phyloP scores from a whole-genome alignment of 768 basidiomycete species.

The Termitomyces sp. region DNA sequence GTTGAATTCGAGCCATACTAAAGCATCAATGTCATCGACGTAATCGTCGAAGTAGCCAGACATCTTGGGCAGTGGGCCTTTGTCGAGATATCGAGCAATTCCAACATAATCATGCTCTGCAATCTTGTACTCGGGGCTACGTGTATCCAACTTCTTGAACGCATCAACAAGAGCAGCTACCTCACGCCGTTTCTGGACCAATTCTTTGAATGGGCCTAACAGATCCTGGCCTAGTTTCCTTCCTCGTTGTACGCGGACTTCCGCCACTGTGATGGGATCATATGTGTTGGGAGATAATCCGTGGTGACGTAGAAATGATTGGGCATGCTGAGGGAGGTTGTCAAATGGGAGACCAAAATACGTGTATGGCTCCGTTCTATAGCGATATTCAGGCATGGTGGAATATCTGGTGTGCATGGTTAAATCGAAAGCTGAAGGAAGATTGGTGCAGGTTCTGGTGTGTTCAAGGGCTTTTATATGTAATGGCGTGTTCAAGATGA shows the following conservation, averaged over 20 bases:
- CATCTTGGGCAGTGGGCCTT: neutral
- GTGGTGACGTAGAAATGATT: neutral
- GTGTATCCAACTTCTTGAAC: neutral
- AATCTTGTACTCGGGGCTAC: neutral
- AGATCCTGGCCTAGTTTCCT: neutral
- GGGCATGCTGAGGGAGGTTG: neutral
- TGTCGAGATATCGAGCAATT: neutral
- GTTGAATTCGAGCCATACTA: neutral
- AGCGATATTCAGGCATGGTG: neutral
- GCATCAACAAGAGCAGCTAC: neutral
- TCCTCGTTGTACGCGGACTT: neutral
- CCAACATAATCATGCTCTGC: neutral
- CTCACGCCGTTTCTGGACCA: neutral
- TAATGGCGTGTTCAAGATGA: neutral
- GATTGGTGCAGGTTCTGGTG: neutral
- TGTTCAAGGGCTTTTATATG: neutral
- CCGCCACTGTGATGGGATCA: neutral
- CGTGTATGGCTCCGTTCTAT: neutral
- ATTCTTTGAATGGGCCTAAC: neutral
- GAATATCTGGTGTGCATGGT: neutral
- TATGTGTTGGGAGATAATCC: neutral
- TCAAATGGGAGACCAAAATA: neutral
- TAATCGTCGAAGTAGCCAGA: neutral
- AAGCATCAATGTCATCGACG: neutral
- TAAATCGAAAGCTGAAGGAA: neutral